These are phyloP conservation scores for Iberis amara DNA, from an alignment of 441 rosid species.

Conservation along the genomic window DNA sequence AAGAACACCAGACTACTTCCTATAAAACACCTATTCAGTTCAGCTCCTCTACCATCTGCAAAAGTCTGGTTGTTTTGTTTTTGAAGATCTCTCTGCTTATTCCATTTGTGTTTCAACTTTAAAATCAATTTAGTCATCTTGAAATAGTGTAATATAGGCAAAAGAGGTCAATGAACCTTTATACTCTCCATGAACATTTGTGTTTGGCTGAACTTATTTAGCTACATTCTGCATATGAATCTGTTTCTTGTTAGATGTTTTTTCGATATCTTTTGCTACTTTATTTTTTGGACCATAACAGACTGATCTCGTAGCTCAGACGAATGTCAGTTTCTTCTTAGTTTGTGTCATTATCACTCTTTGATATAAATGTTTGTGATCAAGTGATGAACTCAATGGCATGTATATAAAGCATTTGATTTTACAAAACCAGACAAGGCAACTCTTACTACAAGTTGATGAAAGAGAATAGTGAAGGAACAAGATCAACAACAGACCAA, in stretches of 20 bases:
- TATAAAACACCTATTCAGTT: constrained; percentile 29
- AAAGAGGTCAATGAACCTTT: constrained; percentile 28
- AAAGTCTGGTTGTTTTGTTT: constrained; percentile 25
- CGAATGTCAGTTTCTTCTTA: not conserved
- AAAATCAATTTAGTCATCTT: constrained; percentile 24
- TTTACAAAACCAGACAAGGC: constrained; percentile 4
- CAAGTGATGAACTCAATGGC: not conserved
- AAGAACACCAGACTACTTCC: constrained; percentile 67
- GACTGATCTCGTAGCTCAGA: too few relatives aligned
- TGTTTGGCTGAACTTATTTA: constrained; percentile 34
- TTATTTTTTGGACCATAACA: too few relatives aligned
- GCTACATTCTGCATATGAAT: constrained; percentile 30
- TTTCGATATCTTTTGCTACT: too few relatives aligned
- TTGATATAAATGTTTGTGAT: not conserved
- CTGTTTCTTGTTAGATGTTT: constrained; percentile 33
- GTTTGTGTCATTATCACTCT: not conserved
- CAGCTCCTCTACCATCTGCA: constrained; percentile 18
- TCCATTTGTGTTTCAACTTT: constrained; percentile 27
- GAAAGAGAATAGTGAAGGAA: constrained; percentile 57
- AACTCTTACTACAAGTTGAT: constrained; percentile 39
- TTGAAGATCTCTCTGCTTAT: constrained; percentile 30
- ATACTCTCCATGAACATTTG: constrained; percentile 19
- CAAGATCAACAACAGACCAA: constrained; percentile 90
- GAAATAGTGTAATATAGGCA: constrained; percentile 42
- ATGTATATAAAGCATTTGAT: not conserved